Conservation (phyloP, 2,329 filamentous ascomycete species). For the Emergomyces orientalis region DNA sequence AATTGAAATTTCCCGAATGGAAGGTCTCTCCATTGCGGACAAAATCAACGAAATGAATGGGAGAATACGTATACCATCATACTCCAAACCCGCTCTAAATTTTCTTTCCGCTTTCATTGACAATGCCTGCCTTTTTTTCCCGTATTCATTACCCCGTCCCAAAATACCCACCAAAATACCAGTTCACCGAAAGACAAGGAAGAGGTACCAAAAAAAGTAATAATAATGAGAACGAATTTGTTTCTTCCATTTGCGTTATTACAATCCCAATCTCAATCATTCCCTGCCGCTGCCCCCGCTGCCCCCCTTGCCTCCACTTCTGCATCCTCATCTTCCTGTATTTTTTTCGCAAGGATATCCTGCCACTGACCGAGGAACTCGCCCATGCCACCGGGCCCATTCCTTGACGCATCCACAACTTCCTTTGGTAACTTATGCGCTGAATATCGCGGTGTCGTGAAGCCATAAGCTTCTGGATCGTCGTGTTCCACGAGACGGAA, state of each 20-base stretch:
- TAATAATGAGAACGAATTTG: background rate
- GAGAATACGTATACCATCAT: background rate
- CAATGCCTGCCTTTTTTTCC: background rate
- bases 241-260: background rate
- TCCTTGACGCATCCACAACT: constrained; percentile 62
- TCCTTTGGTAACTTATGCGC: constrained; percentile 93
- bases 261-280: background rate
- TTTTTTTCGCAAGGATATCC: constrained; percentile 42
- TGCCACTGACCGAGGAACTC: constrained; percentile 74
- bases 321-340: constrained; percentile 30
- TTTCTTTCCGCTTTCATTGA: too few relatives aligned
- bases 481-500: constrained; percentile 72
- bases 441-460: constrained; percentile 77
- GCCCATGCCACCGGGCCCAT: constrained; percentile 64
- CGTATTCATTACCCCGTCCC: background rate
- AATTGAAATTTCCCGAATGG: too few relatives aligned
- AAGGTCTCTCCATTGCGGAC: too few relatives aligned
- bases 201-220: background rate
- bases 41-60: too few relatives aligned
- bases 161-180: background rate
- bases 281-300: background rate
- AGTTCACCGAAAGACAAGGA: background rate
- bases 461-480: constrained; percentile 81
- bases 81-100: background rate
- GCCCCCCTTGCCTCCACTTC: constrained; percentile 7